phyloP scores from a whole-genome alignment of 2,329 filamentous ascomycete genomes.

The Stemphylium beticola region DNA sequence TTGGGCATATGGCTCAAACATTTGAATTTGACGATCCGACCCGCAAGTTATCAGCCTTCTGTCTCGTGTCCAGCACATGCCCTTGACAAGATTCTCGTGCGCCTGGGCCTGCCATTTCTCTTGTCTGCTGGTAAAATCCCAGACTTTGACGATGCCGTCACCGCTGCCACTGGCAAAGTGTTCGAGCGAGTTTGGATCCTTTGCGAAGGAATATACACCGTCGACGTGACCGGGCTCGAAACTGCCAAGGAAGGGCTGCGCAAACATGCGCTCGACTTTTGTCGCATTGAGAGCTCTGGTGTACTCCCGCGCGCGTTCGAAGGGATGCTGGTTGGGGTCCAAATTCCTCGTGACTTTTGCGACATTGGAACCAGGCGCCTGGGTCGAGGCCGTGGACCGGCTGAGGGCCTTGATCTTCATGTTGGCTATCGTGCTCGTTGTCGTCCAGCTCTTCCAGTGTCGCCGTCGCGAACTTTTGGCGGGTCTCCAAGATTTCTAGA shows the following conservation, averaged over 20 bases:
- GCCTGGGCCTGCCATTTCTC: constrained; percentile 80
- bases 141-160: constrained; percentile 93
- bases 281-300: constrained; percentile 80
- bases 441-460: constrained; percentile 10
- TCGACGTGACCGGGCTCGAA: constrained; percentile 92
- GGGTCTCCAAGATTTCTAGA: constrained; percentile 20
- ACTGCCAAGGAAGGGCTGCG: constrained; percentile 81
- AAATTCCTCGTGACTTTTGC: constrained; percentile 72
- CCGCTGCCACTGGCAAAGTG: constrained; percentile 55
- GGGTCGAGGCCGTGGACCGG: constrained; percentile 68
- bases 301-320: constrained; percentile 88
- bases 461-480: constrained; percentile 27
- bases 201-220: constrained; percentile 64
- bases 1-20: constrained; percentile 88
- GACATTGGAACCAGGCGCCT: constrained; percentile 70
- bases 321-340: constrained; percentile 86
- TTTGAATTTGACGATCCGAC: constrained; percentile 83
- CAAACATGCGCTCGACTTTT: constrained; percentile 93
- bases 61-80: constrained; percentile 85
- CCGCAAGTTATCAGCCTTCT: constrained; percentile 86
- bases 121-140: constrained; percentile 76
- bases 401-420: constrained; percentile 65
- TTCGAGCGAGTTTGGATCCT: constrained; percentile 56
- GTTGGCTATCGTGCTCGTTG: constrained; percentile 23
- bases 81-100: constrained; percentile 94